Evolutionary conservation across 2,329 filamentous ascomycete species (phyloP), one percentile per base, ranked within the genome.

Genomic region (Dothideomycetes sp.): DNA sequence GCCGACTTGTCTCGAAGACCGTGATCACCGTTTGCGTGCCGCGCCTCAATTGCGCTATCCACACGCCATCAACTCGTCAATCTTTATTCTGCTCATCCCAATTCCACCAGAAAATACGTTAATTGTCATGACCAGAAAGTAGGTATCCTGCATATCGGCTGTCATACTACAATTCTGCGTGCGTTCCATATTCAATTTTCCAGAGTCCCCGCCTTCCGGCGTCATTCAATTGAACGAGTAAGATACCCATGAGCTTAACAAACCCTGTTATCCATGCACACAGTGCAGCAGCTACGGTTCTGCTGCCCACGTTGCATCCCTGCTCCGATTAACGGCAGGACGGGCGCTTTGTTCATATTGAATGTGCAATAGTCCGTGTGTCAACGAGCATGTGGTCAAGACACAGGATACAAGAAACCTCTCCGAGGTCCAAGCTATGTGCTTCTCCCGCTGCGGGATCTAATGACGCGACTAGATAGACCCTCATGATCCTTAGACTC

Each of bases 251-350:
- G n/a, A n/a, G n/a, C n/a, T n/a, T n/a, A n/a, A n/a, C n/a, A n/a
- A n/a, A n/a, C n/a, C n/a, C n/a, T n/a, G n/a, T n/a, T n/a, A n/a
- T n/a, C n/a, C n/a, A n/a, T n/a, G n/a, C n/a, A n/a, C n/a, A n/a
- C n/a, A n/a, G n/a, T n/a, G n/a, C n/a, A n/a, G n/a, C n/a, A n/a
- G n/a, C n/a, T n/a, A n/a, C n/a, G n/a, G n/a, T n/a, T n/a, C n/a
- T n/a, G n/a, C 15, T 16, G 15, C 27, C 36, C 36, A 39, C 36
- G 36, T 39, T 39, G 27, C 20, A 13, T 25, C 36, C 36, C 10
- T 32, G 36, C 18, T 12, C 13, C 18, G 16, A 25, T 31, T 20
- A 38, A 19, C 35, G 31, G 18, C 17, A 7, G 12, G 16, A 24
- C 9, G 17, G 22, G 27, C 22, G 35, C 27, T 31, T 38, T 30